Percentiles rank a stretch among this genome's conserved stretches.
Evolutionary conservation across 2,329 filamentous ascomycete genomes (phyloP).

Genomic region (Neonectria ditissima): DNA sequence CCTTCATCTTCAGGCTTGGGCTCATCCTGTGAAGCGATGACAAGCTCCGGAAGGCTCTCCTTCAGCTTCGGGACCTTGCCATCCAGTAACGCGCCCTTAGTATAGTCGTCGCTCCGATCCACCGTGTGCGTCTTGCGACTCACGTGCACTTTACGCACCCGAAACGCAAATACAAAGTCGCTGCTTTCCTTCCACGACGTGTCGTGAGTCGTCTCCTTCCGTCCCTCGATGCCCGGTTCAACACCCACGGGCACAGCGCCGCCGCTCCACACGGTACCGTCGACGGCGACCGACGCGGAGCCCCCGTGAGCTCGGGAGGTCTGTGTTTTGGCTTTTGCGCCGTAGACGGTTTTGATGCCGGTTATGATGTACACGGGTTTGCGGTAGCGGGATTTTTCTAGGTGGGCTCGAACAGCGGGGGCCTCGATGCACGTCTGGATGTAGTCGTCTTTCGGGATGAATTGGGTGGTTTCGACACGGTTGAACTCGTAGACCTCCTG

Average conservation of each 20-base stretch:
- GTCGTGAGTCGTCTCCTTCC: background rate
- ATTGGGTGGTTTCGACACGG: conserved; percentile 19
- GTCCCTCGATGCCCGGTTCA: background rate
- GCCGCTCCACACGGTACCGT: conserved; percentile 7
- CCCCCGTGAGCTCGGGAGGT: background rate
- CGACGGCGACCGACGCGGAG: background rate
- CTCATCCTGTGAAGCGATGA: background rate
- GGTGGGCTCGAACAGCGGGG: background rate
- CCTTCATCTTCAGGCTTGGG: conserved; percentile 11
- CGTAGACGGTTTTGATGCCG: conserved; percentile 20
- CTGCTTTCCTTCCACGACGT: conserved; percentile 21
- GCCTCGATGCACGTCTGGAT: conserved; percentile 19
- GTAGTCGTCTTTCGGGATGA: conserved; percentile 17
- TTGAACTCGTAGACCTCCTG: conserved; percentile 23
- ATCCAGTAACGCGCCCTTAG: conserved; percentile 13
- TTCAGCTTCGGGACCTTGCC: background rate
- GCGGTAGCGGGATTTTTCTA: conserved; percentile 6
- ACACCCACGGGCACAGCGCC: background rate
- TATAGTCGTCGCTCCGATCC: background rate
- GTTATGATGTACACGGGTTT: conserved; percentile 32
- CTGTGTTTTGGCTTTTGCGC: conserved; percentile 9
- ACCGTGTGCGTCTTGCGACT: background rate
- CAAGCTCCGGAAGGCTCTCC: background rate
- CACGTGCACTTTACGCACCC: conserved; percentile 15
- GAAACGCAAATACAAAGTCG: conserved; percentile 31